These are phyloP conservation scores for Rubus idaeus DNA, from an alignment of 306 rosid species.

Conservation along the genomic window DNA sequence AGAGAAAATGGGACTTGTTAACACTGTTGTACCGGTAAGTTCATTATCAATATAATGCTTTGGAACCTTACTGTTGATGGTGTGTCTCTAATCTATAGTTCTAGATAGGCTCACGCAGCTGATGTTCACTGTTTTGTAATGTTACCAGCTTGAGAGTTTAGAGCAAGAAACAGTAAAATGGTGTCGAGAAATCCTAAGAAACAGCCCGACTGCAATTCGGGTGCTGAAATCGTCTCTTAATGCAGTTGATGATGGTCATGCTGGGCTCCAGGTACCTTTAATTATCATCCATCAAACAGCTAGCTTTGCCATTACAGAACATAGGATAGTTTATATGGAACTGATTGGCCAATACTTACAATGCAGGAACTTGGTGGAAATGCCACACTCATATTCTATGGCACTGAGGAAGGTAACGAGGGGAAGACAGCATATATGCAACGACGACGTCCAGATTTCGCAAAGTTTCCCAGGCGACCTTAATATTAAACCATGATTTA, in stretches of 20 bases:
- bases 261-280: slow-evolving; percentile 77
- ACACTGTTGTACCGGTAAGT: slow-evolving; percentile 78
- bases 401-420: slow-evolving; percentile 74
- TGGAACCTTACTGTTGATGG: background rate
- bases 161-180: slow-evolving; percentile 89
- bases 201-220: slow-evolving; percentile 88
- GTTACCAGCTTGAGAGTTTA: slow-evolving; percentile 54
- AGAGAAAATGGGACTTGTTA: slow-evolving; percentile 94
- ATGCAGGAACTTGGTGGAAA: slow-evolving; percentile 72
- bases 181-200: slow-evolving; percentile 82
- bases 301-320: background rate
- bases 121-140: background rate
- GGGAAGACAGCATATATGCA: slow-evolving; percentile 70
- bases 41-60: background rate
- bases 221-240: slow-evolving; percentile 84
- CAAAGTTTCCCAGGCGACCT: slow-evolving; percentile 68
- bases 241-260: slow-evolving; percentile 91
- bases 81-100: background rate
- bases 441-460: slow-evolving; percentile 69
- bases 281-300: background rate
- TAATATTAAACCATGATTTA: background rate
- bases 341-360: background rate
- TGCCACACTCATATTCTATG: slow-evolving; percentile 75
- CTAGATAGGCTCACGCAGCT: background rate
- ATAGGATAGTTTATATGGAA: background rate